Percentiles rank a stretch among this genome's conserved stretches.
Conservation (phyloP, 768 basidiomycete species). For the Peribolospora kevripleyi region DNA sequence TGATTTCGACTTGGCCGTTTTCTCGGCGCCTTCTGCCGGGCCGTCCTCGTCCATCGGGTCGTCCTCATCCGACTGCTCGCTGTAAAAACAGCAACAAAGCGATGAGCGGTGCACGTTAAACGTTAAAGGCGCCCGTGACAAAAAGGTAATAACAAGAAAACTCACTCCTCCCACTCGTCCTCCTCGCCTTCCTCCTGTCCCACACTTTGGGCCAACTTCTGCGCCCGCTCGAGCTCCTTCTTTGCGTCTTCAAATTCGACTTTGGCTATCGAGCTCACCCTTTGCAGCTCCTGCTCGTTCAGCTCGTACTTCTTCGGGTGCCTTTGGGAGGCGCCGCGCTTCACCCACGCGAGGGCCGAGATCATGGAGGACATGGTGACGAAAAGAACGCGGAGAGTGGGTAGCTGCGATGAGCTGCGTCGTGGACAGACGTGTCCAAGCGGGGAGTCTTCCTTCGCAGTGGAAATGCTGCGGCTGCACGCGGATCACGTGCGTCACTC, state of each 20-base stretch:
- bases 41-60: not conserved
- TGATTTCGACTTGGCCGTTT: slow-evolving; percentile 18
- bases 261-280: slow-evolving; percentile 63
- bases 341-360: slow-evolving; percentile 33
- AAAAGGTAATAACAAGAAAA: slow-evolving; percentile 12
- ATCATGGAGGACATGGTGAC: not conserved
- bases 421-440: too few relatives aligned
- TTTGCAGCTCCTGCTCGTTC: slow-evolving; percentile 66
- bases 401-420: too few relatives aligned
- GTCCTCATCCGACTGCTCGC: not conserved
- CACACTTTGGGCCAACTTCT: slow-evolving; percentile 48
- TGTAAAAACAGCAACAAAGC: not conserved
- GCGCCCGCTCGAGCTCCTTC: slow-evolving; percentile 56
- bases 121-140: not conserved
- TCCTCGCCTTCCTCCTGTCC: slow-evolving; percentile 39
- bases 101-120: slow-evolving; percentile 1
- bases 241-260: slow-evolving; percentile 79
- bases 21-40: slow-evolving; percentile 23
- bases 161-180: slow-evolving; percentile 75
- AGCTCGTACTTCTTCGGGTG: slow-evolving; percentile 72
- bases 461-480: too few relatives aligned
- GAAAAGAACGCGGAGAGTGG: too few relatives aligned
- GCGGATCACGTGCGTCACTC: too few relatives aligned
- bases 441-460: too few relatives aligned
- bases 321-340: slow-evolving; percentile 44